Conservation (phyloP, 116 monocot species). For the Posidonia oceanica region DNA sequence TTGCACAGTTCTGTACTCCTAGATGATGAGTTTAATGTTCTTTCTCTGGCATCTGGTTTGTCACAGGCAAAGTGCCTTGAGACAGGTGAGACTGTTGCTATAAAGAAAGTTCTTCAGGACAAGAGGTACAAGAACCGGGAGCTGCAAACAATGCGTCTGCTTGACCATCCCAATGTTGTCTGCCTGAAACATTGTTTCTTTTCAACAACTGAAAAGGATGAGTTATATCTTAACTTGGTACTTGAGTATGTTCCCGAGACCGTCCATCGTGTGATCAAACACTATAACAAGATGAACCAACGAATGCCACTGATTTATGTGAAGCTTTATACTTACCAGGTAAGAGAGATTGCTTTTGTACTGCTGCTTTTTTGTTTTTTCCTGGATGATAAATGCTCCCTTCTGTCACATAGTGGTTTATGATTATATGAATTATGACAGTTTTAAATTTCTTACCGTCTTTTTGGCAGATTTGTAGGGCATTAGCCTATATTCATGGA, state of each 20-base stretch:
- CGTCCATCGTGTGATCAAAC: slow-evolving; percentile 11
- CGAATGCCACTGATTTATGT: slow-evolving; percentile 16
- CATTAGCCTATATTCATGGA: slow-evolving; percentile 11
- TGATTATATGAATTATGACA: too few species aligned
- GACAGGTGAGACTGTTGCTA: slow-evolving; percentile 16
- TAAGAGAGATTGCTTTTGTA: not conserved
- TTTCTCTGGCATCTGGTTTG: not conserved
- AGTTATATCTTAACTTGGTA: slow-evolving; percentile 15
- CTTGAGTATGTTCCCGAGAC: slow-evolving; percentile 18
- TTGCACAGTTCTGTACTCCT: too few species aligned
- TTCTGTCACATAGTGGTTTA: not conserved
- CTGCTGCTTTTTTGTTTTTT: not conserved
- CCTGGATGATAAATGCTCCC: not conserved
- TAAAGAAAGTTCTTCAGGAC: slow-evolving; percentile 19
- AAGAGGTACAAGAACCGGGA: slow-evolving; percentile 19
- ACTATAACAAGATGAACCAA: slow-evolving; percentile 14
- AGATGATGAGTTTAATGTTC: not conserved
- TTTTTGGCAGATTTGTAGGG: slow-evolving; percentile 46
- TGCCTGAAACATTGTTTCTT: slow-evolving; percentile 14
- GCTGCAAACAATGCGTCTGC: slow-evolving; percentile 15
- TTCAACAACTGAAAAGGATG: slow-evolving; percentile 16
- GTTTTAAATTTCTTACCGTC: not conserved
- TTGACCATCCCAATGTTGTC: slow-evolving; percentile 19
- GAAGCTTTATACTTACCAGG: slow-evolving; percentile 17
- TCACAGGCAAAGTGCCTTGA: slow-evolving; percentile 14